Base-by-base conservation (phyloP, 768 basidiomycete genomes). In the Floccularia luteovirens region DNA sequence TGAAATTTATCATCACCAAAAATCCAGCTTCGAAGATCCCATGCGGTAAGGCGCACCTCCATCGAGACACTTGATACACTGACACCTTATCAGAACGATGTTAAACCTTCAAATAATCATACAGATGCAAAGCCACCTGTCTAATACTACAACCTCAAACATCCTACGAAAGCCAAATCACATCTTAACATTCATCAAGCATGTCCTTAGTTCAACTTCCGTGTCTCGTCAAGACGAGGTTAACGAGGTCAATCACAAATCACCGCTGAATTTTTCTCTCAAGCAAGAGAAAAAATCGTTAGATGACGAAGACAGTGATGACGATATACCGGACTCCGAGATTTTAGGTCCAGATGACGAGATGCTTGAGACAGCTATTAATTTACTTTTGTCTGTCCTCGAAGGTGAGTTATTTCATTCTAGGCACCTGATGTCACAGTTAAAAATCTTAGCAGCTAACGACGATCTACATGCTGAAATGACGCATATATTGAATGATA, bases 101-200 rank as follows among this genome's bases (percentile, higher is more conserved):
- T 65, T 86, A 4, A 78, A 79, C 47, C 70, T 94, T 17, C 90
- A 93, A 52, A 66, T 94, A 24, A 77, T 90, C 24, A 67, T 91
- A 45, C 78, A 84, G 49, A 83, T 96, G 69, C 87, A 92, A 55
- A 67, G 75, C 1, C 71, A 78, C 38, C 61, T 90, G 3, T 72
- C 79, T 0, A 64, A 69, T 30, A 70, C 72, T 16, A 67, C 72
- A 12, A 66, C 75, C 0, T 68, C 72, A 3, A 79, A 70, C 44
- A 74, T 92, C 22, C 54, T 77, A 13, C 60, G 58, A 28, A 74
- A 82, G 43, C 84, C 88, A 0, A 70, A 71, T 7, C 79, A 92
- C 42, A 71, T 93, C 7, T 57, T 98, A n/a, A 66, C 73, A 2
- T 96, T 96, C 53, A 69, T 97, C 19, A 83, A 82, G 41, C 79